Base-by-base conservation (phyloP, 78 protist genomes). In the Polysphondylium violaceum region DNA sequence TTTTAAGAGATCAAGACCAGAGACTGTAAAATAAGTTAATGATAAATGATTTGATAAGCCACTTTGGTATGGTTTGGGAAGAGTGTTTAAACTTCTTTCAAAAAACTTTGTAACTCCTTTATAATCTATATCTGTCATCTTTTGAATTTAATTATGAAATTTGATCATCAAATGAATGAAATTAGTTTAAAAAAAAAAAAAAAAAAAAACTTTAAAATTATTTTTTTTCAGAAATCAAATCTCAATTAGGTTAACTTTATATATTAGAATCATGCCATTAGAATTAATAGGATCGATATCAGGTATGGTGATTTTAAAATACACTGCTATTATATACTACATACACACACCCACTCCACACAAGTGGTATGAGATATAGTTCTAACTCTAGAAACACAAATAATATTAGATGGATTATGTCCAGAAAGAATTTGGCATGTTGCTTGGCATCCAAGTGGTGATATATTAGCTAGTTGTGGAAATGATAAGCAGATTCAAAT, bases 401-500 rank as follows among this genome's bases (percentile, higher is more conserved):
- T 50, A 50, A 16, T 16, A 50, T 50, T n/a, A n/a, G n/a, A n/a
- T n/a, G n/a, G n/a, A n/a, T n/a, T n/a, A 2, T 96, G 92, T 25
- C 75, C 74, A n/a, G 96, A 90, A 56, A 92, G 95, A 35, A 85
- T 85, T 8, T 97, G 98, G 98, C 6, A 43, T 44, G 55, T 83
- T 14, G 93, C 87, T 11, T 97, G 99, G 99, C 25, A 47, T 8
- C 97, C 97, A 31, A 17, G 25, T 7, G 98, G 98, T 2, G 40
- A 25, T 7, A 1, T 53, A 23, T 74, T 97, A 9, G 98, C 99
- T n/a, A 59, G 96, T 21, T 97, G 98, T 74, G 88, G 93, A 35
- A 95, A 87, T 21, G 99, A 97, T 72, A 92, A 90, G 33, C n/a
- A 90, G 29, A 71, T 97, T 8, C 94, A 95, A 14, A 76, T 97